Conservation (phyloP, 805 yeast species). For the Jamesozyma hellenica region DNA sequence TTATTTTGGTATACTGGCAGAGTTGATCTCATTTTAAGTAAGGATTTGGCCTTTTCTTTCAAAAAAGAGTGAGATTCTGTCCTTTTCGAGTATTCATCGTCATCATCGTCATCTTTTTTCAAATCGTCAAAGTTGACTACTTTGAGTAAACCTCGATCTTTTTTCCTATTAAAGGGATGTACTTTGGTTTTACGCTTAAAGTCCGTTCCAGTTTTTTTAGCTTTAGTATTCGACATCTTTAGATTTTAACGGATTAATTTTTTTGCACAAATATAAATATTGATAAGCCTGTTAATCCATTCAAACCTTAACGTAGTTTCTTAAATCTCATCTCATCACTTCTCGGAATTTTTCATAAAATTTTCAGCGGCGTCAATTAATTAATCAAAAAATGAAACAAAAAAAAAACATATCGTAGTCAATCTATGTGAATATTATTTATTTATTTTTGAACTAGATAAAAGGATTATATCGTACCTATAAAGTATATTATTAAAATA, state of each 20-base stretch:
- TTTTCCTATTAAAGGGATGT: slow-evolving; percentile 11
- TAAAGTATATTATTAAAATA: too few relatives aligned
- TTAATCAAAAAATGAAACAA: background rate
- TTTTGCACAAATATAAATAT: too few relatives aligned
- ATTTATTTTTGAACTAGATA: too few relatives aligned
- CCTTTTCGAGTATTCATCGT: slow-evolving; percentile 6
- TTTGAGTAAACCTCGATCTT: slow-evolving; percentile 10
- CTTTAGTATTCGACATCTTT: background rate
- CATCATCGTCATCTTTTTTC: slow-evolving; percentile 10
- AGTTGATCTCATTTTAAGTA: slow-evolving; percentile 43
- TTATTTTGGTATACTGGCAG: slow-evolving; percentile 73
- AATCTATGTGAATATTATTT: background rate
- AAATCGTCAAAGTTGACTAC: slow-evolving; percentile 33
- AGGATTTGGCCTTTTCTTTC: slow-evolving; percentile 30
- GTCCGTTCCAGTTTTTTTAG: background rate
- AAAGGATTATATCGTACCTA: too few relatives aligned
- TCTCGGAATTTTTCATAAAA: background rate
- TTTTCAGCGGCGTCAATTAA: too few relatives aligned
- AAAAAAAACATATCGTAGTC: background rate
- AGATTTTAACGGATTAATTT: background rate
- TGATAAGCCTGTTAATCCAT: too few relatives aligned
- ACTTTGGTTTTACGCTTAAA: slow-evolving; percentile 2
- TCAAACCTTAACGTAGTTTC: too few relatives aligned
- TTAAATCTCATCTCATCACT: too few relatives aligned
- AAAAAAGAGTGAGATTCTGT: slow-evolving; percentile 17